Percentiles rank a stretch among this genome's conserved stretches.
Conservation (phyloP, 73 alveolate species). For the Vitrella brassicaformis region DNA sequence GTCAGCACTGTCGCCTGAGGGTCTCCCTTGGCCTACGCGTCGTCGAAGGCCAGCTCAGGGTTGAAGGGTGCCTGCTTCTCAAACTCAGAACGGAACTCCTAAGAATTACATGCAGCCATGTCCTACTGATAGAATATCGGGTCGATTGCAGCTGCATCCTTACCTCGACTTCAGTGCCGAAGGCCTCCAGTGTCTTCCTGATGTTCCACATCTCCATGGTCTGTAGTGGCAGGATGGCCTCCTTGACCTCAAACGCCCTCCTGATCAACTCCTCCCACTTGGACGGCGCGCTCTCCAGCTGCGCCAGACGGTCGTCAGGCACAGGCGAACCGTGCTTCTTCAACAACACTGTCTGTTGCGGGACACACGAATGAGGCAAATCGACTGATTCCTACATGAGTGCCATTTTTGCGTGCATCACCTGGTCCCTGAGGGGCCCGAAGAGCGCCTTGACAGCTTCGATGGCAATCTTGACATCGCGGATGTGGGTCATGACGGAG, state of each 20-base stretch:
- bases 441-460: slow-evolving; percentile 46
- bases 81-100: slow-evolving; percentile 84
- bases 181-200: slow-evolving; percentile 69
- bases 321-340: neutral
- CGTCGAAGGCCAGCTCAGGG: slow-evolving; percentile 62
- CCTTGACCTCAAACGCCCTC: slow-evolving; percentile 91
- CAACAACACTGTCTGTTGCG: neutral
- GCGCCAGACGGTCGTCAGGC: neutral
- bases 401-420: no score
- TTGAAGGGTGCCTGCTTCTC: slow-evolving; percentile 71
- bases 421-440: slow-evolving; percentile 21
- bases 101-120: no score
- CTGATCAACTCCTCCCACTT: slow-evolving; percentile 82
- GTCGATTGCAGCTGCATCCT: no score
- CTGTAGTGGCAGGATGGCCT: slow-evolving; percentile 85
- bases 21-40: no score
- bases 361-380: no score
- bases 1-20: no score
- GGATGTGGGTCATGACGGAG: slow-evolving; percentile 77
- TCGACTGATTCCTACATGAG: no score
- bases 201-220: slow-evolving; percentile 88
- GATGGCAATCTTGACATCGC: slow-evolving; percentile 79
- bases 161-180: slow-evolving; percentile 71
- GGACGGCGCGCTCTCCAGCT: slow-evolving; percentile 6
- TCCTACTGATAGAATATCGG: no score